Base-by-base conservation (phyloP, 257 asterid species). In the Leonotis leonurus region DNA sequence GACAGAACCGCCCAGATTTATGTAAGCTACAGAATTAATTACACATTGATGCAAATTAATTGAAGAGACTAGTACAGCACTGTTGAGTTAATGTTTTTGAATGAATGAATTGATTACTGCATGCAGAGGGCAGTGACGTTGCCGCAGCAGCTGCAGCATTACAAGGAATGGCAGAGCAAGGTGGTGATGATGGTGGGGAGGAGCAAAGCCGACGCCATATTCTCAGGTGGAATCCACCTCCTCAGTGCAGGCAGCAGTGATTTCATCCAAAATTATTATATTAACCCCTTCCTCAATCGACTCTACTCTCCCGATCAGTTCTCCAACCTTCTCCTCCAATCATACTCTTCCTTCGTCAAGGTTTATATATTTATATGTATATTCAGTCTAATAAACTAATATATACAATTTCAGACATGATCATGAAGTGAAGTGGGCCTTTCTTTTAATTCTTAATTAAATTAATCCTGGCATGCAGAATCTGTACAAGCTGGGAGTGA, bases 221-320 rank as follows among this genome's bases (percentile, higher is more conserved):
- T 89, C 57, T 81, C 95, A 18, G 80, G 85, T 25, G 91, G 83
- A 50, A 78, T 89, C 52, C 86, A 89, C 50, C 81, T 89, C 30
- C 22, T 86, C 56, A 89, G 92, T 55, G 95, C 95, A 8, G 95
- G 95, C n/a, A 86, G 83, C 82, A 89, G 94, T 57, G 97, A 86
- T 69, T 86, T 82, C 73, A 69, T 86, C 10, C 95, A 86, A 75
- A 86, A 89, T 64, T 86, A 84, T 67, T 81, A 89, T 79, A 77
- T 84, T 13, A 80, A 82, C 45, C 89, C 92, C 2, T 10, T 89
- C 7, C 83, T 86, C 66, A 77, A 83, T 70, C 60, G 53, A 43
- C 30, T 12, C 55, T 80, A 69, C 72, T 22, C 84, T 9, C 75
- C 89, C 0, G 92, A 83, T 52, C 83, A 67, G 26, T 87, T 84